Percentiles rank a stretch among this genome's conserved stretches.
Conservation (phyloP, 2,329 filamentous ascomycete genomes). For the Penicillium polonicum region DNA sequence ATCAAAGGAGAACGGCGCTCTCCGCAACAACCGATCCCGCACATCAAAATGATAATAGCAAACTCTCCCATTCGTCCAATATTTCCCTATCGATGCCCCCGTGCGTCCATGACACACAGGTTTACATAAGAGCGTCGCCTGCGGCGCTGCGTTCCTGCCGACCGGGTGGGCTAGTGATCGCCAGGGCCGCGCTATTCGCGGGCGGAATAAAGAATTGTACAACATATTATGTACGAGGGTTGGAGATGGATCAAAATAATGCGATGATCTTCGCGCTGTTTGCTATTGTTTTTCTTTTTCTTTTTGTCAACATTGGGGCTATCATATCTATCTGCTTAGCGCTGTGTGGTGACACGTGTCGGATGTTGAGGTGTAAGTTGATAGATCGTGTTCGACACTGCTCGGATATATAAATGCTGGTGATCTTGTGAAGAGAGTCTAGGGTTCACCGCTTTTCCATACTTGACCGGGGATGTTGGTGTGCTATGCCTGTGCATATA, state of each 20-base stretch:
- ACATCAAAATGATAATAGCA: neutral
- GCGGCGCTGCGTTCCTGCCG: neutral
- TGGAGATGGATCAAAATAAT: neutral
- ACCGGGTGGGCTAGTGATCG: neutral
- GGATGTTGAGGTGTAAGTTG: neutral
- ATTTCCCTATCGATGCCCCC: neutral
- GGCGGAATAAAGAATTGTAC: neutral
- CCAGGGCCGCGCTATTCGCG: neutral
- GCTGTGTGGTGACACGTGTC: conserved; percentile 1
- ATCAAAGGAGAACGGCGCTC: neutral
- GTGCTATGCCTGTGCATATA: neutral
- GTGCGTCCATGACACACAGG: neutral
- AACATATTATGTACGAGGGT: neutral
- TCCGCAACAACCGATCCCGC: neutral
- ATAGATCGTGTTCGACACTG: conserved; percentile 6
- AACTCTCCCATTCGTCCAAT: neutral
- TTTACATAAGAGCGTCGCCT: neutral
- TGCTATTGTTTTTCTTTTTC: neutral
- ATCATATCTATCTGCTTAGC: neutral
- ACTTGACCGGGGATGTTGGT: neutral
- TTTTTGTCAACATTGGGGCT: neutral
- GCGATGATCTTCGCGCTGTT: neutral
- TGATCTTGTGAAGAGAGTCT: neutral
- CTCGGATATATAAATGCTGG: conserved; percentile 1
- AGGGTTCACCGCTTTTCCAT: neutral